Evolutionary conservation across 176 grass and related monocot species (phyloP), one percentile per base, ranked within the genome.

Genomic region (Eragrostis curvula): DNA sequence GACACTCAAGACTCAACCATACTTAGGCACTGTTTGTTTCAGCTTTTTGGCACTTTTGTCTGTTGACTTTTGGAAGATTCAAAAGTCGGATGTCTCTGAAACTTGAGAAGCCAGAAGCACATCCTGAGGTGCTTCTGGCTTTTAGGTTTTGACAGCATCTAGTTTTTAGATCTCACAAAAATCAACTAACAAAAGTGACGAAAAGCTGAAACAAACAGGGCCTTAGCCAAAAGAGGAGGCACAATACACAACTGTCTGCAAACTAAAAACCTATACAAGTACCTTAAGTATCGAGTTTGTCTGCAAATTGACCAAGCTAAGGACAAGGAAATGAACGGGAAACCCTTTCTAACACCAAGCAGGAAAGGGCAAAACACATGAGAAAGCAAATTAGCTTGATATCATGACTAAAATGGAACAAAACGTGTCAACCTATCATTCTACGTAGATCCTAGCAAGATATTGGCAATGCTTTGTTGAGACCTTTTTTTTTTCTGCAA

Each of bases 401-500:
- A 29, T 16, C 6, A 13, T 66, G 29, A 27, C 28, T 15, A n/a
- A 59, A 73, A 86, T 57, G 11, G 42, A 53, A 46, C 36, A 82
- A 36, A 71, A 71, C 11, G 0, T 42, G 62, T 77, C 64, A 70
- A 20, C 9, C 23, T 80, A 59, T 69, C 62, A 80, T 84, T 51
- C 69, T 52, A 53, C 62, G 44, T 84, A 83, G 71, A 55, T 23
- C 53, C 65, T 89, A 84, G 81, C 69, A 91, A 86, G 57, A 94
- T 90, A 71, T 78, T 89, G 11, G 79, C 45, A 42, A 88, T 74
- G 69, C 88, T 67, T 67, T 21, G 59, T 50, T 6, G 29, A 89
- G 64, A 94, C 43, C 67, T 75, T 92, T 74, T 75, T n/a, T n/a
- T 94, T 73, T 53, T 67, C 79, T 67, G 66, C 59, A 84, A 76